These are phyloP conservation scores for Salix purpurea DNA, from an alignment of 345 rosid species.

Conservation along the genomic window DNA sequence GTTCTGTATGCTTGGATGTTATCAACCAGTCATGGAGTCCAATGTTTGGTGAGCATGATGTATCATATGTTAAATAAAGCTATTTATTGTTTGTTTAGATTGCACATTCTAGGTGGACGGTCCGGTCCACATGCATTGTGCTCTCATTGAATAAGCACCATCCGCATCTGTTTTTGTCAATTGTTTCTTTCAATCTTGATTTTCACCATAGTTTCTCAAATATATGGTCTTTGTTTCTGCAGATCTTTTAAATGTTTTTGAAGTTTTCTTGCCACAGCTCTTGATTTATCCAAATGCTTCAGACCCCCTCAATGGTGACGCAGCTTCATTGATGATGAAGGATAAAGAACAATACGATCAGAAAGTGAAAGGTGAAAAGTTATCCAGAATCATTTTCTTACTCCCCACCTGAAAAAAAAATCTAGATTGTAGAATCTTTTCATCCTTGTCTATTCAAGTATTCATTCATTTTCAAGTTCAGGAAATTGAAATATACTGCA, in stretches of 20 bases:
- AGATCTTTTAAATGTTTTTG: conserved; percentile 71
- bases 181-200: neutral
- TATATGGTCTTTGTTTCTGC: conserved; percentile 20
- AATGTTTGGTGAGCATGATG: conserved; percentile 54
- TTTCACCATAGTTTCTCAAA: neutral
- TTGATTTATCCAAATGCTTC: conserved; percentile 69
- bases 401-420: no score
- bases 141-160: neutral
- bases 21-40: conserved; percentile 84
- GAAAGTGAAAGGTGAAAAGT: conserved; percentile 57
- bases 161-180: neutral
- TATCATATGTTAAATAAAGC: neutral
- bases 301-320: conserved; percentile 67
- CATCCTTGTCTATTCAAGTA: no score
- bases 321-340: conserved; percentile 70
- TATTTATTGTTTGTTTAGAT: neutral
- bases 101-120: neutral
- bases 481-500: neutral
- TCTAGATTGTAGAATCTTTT: no score
- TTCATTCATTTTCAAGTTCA: no score
- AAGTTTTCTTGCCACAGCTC: conserved; percentile 67
- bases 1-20: conserved; percentile 71
- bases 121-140: neutral
- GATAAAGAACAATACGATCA: conserved; percentile 56
- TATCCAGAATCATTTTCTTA: neutral